A percentile compares a stretch with the other conserved stretches of the same genome.
These are phyloP conservation scores for Biscogniauxia marginata DNA, from an alignment of 2,329 filamentous ascomycete species.

Conservation along the genomic window DNA sequence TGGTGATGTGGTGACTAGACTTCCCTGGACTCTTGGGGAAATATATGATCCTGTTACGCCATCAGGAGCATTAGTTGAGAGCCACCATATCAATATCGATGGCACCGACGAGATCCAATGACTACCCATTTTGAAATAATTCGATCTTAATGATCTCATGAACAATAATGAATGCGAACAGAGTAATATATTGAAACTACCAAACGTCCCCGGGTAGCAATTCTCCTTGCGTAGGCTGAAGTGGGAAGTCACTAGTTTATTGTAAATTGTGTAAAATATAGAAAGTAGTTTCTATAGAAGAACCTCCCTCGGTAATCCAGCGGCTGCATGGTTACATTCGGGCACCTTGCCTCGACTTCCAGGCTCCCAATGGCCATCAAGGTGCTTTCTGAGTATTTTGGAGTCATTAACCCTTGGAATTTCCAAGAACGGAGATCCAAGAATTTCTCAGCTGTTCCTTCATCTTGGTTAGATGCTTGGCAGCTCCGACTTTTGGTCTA, in stretches of 20 bases:
- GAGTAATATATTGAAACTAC: not conserved
- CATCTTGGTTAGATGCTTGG: not conserved
- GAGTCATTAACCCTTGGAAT: not conserved
- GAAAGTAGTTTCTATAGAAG: too few species aligned
- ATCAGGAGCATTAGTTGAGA: not conserved
- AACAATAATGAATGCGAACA: not conserved
- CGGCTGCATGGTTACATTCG: not conserved
- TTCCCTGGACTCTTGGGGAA: not conserved
- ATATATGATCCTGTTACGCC: constrained; percentile 7
- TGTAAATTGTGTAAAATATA: not conserved
- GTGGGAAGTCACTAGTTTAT: not conserved
- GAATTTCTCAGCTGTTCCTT: not conserved
- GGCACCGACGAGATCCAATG: not conserved
- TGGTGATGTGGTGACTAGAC: not conserved
- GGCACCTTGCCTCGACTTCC: not conserved
- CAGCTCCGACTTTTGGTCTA: not conserved
- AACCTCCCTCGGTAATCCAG: too few species aligned
- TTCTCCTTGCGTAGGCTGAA: not conserved
- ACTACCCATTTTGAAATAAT: not conserved
- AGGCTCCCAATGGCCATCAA: constrained; percentile 10
- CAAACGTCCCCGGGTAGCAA: too few species aligned
- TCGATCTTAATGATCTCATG: not conserved
- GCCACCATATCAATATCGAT: not conserved
- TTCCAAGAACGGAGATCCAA: not conserved
- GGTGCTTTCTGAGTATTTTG: constrained; percentile 4